Base-by-base conservation (phyloP, 805 yeast genomes). In the Candida tallmaniae region DNA sequence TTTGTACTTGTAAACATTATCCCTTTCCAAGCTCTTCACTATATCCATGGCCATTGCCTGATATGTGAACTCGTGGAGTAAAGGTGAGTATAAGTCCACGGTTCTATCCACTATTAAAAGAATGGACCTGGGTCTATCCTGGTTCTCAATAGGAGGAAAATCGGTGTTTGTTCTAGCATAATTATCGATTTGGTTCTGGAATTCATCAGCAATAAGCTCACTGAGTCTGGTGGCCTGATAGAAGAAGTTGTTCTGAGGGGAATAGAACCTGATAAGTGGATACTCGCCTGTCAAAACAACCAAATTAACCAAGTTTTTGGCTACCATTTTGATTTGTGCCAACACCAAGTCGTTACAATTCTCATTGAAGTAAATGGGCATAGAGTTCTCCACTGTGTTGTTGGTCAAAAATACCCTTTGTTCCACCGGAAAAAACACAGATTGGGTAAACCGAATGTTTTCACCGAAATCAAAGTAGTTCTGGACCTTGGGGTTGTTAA, bases 1-100 rank as follows among this genome's bases (percentile, higher is more conserved):
- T 29, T 62, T 52, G 50, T 80, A 84, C 21, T 52, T 62, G 52
- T 75, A 81, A 11, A 44, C 45, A 19, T 66, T 64, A 63, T 34
- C 64, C 56, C 56, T 59, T 62, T 47, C 73, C 42, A 67, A 57
- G 27, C 60, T 51, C 20, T 61, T 62, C 2, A 72, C 70, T 18
- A 82, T 59, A 56, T 90, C 98, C 62, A 82, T 81, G 13, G 89
- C 83, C 84, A 89, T 80, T 4, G 97, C 89, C 59, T 90, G 95
- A 58, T 89, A 93, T 16, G 82, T 76, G 58, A 89, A 86, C 54
- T 87, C 96, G 56, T 93, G 97, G 35, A 89, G 59, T 30, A 93
- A 54, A 0, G 97, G 96, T 5, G 93, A 83, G 48, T 76, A 75
- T 31, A 83, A 64, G 55, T 94, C 98, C 53, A 88, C 54, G 2